A percentile compares a stretch with the other conserved stretches of the same genome.
Evolutionary conservation across 176 grass and related monocot species (phyloP).

Genomic region (Alloteropsis semialata): DNA sequence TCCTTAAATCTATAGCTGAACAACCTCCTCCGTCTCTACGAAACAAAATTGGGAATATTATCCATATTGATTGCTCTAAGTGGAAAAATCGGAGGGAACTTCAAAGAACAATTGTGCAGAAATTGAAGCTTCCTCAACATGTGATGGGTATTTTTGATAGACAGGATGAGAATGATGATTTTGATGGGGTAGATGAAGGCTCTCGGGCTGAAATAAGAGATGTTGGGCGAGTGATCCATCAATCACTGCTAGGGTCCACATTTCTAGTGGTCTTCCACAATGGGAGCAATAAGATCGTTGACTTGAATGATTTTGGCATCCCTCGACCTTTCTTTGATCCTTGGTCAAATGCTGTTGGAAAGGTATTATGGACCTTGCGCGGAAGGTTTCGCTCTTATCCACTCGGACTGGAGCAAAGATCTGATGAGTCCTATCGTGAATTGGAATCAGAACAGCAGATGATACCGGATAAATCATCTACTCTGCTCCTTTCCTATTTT

Average conservation of each 20-base stretch:
- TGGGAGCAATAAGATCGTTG: neutral
- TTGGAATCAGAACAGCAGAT: neutral
- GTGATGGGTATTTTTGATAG: neutral
- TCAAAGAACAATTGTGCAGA: neutral
- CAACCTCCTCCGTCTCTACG: neutral
- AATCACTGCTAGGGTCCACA: neutral
- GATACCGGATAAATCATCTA: neutral
- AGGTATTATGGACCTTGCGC: neutral
- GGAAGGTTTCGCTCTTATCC: neutral
- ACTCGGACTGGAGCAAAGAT: neutral
- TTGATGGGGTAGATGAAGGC: neutral
- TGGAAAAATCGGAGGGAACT: neutral
- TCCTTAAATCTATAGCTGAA: neutral
- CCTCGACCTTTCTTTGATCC: neutral
- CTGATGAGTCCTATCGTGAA: neutral
- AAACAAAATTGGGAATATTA: neutral
- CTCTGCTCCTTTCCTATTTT: neutral
- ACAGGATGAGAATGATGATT: neutral
- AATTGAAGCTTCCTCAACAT: neutral
- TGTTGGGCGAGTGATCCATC: neutral
- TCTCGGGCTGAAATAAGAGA: neutral
- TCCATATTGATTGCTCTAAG: neutral
- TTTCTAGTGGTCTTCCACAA: neutral
- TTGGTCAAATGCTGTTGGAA: neutral
- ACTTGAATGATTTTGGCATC: neutral